These are phyloP conservation scores for Neonectria hederae DNA, from an alignment of 2,329 filamentous ascomycete species.

Conservation along the genomic window DNA sequence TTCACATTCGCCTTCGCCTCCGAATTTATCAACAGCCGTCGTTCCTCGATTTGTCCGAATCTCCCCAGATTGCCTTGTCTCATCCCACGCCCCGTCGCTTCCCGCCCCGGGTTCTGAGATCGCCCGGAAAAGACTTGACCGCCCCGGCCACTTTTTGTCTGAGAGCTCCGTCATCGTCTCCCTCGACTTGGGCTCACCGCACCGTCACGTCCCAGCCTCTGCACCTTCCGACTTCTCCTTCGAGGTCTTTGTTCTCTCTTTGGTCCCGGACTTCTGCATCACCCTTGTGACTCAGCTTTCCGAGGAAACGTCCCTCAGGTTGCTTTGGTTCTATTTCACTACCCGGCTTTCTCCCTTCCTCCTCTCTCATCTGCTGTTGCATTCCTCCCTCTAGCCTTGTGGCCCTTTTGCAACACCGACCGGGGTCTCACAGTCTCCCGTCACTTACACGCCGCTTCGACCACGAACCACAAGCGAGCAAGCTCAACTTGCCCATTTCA, in stretches of 20 bases:
- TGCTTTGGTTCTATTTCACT: neutral
- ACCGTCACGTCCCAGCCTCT: constrained; percentile 3
- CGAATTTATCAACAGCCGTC: constrained; percentile 2
- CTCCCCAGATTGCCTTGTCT: constrained; percentile 18
- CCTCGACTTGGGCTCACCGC: constrained; percentile 1
- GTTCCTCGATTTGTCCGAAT: neutral
- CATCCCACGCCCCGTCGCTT: constrained; percentile 1
- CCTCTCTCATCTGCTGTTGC: neutral
- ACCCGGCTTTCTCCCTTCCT: neutral
- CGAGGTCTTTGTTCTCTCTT: neutral
- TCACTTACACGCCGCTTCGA: constrained; percentile 19
- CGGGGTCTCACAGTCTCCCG: constrained; percentile 8
- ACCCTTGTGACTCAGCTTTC: constrained; percentile 10
- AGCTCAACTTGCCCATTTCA: neutral
- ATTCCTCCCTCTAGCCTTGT: constrained; percentile 4
- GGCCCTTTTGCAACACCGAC: neutral
- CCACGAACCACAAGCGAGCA: neutral
- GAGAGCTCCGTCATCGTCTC: neutral
- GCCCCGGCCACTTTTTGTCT: constrained; percentile 7
- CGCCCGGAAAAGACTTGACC: neutral
- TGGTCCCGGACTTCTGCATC: neutral
- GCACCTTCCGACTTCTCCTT: neutral
- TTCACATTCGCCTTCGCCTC: no score
- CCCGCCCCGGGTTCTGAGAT: neutral
- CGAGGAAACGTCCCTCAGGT: neutral